Percentiles rank a stretch among this genome's conserved stretches.
Evolutionary conservation across 2,329 filamentous ascomycete genomes (phyloP).

Genomic region (Elsinoe batatas): DNA sequence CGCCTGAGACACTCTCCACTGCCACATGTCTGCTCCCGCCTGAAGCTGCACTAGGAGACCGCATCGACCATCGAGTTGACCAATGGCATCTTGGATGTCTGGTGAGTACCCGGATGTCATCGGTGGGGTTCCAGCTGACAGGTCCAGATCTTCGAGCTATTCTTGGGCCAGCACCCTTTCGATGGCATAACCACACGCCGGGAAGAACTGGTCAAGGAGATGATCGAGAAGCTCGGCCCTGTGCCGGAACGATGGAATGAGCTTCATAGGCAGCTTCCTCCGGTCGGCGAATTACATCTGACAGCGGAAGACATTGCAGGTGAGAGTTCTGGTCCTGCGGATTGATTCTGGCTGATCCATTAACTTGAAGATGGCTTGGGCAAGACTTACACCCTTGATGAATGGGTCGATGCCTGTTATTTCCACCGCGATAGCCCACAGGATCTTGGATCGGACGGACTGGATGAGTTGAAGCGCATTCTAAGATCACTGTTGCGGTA

Average conservation of each 20-base stretch:
- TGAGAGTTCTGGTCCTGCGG: not conserved
- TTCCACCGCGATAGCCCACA: not conserved
- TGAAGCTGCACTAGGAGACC: slow-evolving; percentile 21
- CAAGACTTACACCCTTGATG: not conserved
- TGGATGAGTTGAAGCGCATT: not conserved
- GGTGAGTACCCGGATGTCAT: not conserved
- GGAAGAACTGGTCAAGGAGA: not conserved
- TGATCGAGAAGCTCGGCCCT: not conserved
- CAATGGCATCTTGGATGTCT: slow-evolving; percentile 23
- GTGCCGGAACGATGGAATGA: not conserved
- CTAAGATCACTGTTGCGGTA: not conserved
- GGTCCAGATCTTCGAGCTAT: slow-evolving; percentile 16
- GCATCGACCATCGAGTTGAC: slow-evolving; percentile 21
- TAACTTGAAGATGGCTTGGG: too few relatives aligned
- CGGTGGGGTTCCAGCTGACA: not conserved
- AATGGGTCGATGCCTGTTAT: not conserved
- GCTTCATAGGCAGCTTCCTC: not conserved
- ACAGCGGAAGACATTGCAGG: not conserved
- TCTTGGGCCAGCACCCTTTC: slow-evolving; percentile 18
- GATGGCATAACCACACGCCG: not conserved
- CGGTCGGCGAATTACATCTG: not conserved
- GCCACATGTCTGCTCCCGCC: slow-evolving; percentile 21
- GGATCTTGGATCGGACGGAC: not conserved
- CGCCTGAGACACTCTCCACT: not conserved
- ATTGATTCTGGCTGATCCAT: too few relatives aligned